Evolutionary conservation across 768 basidiomycete species (phyloP), one percentile per base, ranked within the genome.

Genomic region (Pholiota molesta): DNA sequence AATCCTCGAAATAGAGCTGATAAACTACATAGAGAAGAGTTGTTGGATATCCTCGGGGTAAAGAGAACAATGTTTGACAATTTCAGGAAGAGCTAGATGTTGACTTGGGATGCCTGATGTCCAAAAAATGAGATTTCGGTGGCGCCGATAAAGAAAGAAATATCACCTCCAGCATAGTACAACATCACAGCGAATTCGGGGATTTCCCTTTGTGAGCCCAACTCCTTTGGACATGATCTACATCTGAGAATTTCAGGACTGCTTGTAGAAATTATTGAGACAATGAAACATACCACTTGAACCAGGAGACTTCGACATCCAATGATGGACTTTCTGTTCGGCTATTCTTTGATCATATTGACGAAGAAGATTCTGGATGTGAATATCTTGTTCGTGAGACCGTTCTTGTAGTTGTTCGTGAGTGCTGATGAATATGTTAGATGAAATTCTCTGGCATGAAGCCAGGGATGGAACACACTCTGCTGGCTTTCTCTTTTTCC

Each of bases 401-500:
- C 73, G 76, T 63, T 81, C 78, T 66, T 80, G 79, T 16, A 86
- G 69, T 59, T 85, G 80, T 67, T 86, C 85, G 57, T 86, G 84
- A 3, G 83, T 84, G 14, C 84, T 86, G 37, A 33, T 35, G n/a
- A n/a, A 55, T 28, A 42, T 57, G 19, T 29, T 21, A 53, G 64
- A 42, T 37, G 31, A 14, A 39, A 42, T 23, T 17, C 21, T 5
- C 3, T 9, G 16, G 56, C 40, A 57, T 19, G 39, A 57, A 19
- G 47, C 26, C 3, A 23, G 21, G 2, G 33, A 52, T 23, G 28
- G 39, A 6, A 71, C 83, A 58, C 72, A 85, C 85, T 83, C 83
- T 49, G 84, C 85, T 59, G 82, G 73, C 69, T 84, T 83, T 40
- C 85, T 80, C 68, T 84, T 86, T 74, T 87, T 87, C 58, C 85